phyloP scores from a whole-genome alignment of 768 basidiomycete genomes.

The Tulasnella sp. region DNA sequence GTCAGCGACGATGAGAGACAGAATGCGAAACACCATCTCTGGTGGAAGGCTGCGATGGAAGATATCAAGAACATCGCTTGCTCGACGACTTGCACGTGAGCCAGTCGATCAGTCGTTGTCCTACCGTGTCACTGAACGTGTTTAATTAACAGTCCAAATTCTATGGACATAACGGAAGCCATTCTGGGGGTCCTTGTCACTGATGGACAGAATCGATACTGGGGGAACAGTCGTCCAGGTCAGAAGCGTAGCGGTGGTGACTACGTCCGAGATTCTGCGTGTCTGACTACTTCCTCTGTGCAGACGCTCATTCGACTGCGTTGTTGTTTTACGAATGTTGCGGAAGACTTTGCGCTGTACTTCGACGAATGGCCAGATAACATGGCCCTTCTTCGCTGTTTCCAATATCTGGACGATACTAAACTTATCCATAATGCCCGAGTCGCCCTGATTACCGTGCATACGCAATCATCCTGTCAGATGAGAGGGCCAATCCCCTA shows the following conservation, averaged over 20 bases:
- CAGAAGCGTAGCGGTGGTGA: too few relatives aligned
- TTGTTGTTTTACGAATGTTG: conserved; percentile 3
- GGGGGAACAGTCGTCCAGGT: conserved; percentile 11
- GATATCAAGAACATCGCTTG: conserved; percentile 8
- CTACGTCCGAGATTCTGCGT: neutral
- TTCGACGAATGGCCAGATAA: conserved; percentile 3
- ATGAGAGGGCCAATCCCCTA: neutral
- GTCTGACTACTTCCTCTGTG: neutral
- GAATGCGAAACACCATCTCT: neutral
- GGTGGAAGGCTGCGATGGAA: neutral
- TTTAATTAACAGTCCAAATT: neutral
- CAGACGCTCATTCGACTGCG: conserved; percentile 11
- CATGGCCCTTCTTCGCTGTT: neutral
- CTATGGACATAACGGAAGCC: conserved; percentile 10
- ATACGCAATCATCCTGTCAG: neutral
- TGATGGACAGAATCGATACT: neutral
- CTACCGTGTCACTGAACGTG: neutral
- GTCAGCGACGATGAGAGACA: neutral
- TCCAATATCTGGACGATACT: neutral
- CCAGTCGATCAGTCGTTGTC: neutral
- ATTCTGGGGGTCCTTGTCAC: conserved; percentile 6
- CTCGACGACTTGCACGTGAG: conserved; percentile 6
- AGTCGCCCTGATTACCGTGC: neutral
- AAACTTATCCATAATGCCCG: neutral
- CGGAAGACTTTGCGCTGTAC: conserved; percentile 2